Evolutionary conservation across 805 yeast genomes (phyloP), one percentile per base, ranked within the genome.

Genomic region (Metschnikowia borealis): DNA sequence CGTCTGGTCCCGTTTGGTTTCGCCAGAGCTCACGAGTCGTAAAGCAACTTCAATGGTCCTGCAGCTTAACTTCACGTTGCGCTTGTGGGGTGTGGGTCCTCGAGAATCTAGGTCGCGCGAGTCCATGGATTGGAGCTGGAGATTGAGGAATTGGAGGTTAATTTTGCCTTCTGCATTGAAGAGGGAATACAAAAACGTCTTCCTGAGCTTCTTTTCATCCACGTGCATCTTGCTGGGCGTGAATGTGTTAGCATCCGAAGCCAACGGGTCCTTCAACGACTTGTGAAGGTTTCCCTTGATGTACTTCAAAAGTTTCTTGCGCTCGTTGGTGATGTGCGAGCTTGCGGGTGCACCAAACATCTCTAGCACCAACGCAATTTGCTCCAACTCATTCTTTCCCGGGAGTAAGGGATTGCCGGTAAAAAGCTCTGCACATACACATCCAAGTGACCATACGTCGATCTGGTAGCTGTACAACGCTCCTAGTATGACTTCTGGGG

Each of bases 371-470:
- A 66, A 61, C 1, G 75, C 73, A 32, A 79, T 58, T 42, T 80
- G 75, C 41, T 78, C 81, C 31, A 68, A 62, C 54, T 81, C 84
- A 49, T 73, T 73, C 39, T 67, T 69, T 14, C 61, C 61, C 1
- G 61, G 58, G 11, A 58, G 48, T 6, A 58, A 33, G 10, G 61
- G 61, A 21, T 49, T 18, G 8, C 61, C 61, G 0, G 59, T 47
- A 40, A 51, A 58, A n/a, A 58, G 46, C 31, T 58, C 61, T 2
- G 59, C 57, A 44, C 84, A 70, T 6, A 89, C 84, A 43, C 96
- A 86, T 0, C 96, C 97, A 33, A 90, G 69, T 0, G 96, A 88
- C 89, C 96, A 89, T 87, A 96, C 89, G 65, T 89, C 97, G 35
- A 81, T 80, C 55, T 69, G 74, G n/a, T 65, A 63, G 52, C 71